Evolutionary conservation across 805 yeast genomes (phyloP).

Genomic region (Starmerella apis): DNA sequence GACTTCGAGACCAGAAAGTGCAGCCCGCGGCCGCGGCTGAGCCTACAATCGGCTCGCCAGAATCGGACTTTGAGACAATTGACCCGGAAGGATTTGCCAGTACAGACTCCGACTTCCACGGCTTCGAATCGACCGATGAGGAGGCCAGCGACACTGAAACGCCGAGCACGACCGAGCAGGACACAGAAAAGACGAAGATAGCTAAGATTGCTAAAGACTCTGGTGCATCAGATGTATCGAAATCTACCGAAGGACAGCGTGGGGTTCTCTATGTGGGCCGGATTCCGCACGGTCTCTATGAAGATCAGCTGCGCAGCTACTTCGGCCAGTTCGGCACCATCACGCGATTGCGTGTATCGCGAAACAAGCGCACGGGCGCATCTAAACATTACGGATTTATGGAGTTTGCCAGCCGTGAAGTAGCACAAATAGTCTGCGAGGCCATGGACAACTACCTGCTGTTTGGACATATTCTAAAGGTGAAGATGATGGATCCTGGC

Average conservation of each 20-base stretch:
- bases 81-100: slow-evolving; percentile 10
- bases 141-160: slow-evolving; percentile 19
- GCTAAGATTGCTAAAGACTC: slow-evolving; percentile 13
- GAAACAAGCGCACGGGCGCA: slow-evolving; percentile 82
- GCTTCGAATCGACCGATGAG: slow-evolving; percentile 25
- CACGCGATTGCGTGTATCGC: slow-evolving; percentile 63
- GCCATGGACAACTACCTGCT: slow-evolving; percentile 91
- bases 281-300: slow-evolving; percentile 86
- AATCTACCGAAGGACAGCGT: slow-evolving; percentile 21
- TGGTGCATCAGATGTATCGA: not conserved
- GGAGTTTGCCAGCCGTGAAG: slow-evolving; percentile 64
- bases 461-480: slow-evolving; percentile 77
- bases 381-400: slow-evolving; percentile 87
- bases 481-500: slow-evolving; percentile 41
- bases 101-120: slow-evolving; percentile 16
- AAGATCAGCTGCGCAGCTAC: slow-evolving; percentile 57
- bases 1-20: not conserved
- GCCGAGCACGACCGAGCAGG: slow-evolving; percentile 5
- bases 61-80: slow-evolving; percentile 3
- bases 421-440: slow-evolving; percentile 82
- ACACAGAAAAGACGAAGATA: slow-evolving; percentile 7
- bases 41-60: not conserved
- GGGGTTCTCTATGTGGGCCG: slow-evolving; percentile 85
- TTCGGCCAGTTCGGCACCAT: slow-evolving; percentile 87
- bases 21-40: not conserved